A percentile compares a stretch with the other conserved stretches of the same genome.
These are phyloP conservation scores for Nakazawaea siamensis DNA, from an alignment of 805 yeast species.

Conservation along the genomic window DNA sequence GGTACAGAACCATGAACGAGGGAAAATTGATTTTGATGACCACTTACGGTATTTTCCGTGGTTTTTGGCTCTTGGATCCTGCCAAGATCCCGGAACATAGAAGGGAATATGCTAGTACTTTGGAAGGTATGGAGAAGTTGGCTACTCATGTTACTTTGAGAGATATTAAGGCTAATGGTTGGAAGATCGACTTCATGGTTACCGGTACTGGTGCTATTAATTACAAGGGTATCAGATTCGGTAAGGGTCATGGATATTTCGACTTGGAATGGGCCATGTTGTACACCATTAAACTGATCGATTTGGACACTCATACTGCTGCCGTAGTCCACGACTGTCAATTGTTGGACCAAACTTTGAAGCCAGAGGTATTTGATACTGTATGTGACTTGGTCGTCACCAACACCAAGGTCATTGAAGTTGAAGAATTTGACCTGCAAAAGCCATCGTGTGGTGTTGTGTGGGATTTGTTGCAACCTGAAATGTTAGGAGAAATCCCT, in stretches of 20 bases:
- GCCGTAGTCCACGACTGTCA: conserved; percentile 25
- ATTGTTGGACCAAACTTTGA: conserved; percentile 17
- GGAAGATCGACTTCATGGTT: conserved; percentile 19
- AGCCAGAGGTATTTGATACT: conserved; percentile 23
- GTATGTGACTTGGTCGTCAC: conserved; percentile 23
- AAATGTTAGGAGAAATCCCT: conserved; percentile 21
- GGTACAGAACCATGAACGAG: conserved; percentile 17
- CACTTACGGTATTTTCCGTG: conserved; percentile 22
- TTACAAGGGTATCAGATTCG: conserved; percentile 21
- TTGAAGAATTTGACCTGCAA: conserved; percentile 10
- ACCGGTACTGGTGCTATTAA: conserved; percentile 26
- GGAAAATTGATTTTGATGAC: conserved; percentile 21
- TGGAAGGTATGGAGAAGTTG: conserved; percentile 23
- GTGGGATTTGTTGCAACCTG: conserved; percentile 19
- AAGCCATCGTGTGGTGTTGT: conserved; percentile 21
- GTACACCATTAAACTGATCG: conserved; percentile 17
- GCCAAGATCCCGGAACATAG: conserved; percentile 13
- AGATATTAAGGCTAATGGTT: conserved; percentile 12
- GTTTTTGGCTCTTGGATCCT: conserved; percentile 20
- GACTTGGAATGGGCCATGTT: conserved; percentile 25
- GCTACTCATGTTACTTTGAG: conserved; percentile 15
- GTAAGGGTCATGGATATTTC: conserved; percentile 24
- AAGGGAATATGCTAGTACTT: conserved; percentile 19
- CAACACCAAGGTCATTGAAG: conserved; percentile 14
- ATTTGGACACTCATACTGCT: conserved; percentile 16